Conservation (phyloP, 1,284 basidiomycete species). For the Porogramme epimiltina region DNA sequence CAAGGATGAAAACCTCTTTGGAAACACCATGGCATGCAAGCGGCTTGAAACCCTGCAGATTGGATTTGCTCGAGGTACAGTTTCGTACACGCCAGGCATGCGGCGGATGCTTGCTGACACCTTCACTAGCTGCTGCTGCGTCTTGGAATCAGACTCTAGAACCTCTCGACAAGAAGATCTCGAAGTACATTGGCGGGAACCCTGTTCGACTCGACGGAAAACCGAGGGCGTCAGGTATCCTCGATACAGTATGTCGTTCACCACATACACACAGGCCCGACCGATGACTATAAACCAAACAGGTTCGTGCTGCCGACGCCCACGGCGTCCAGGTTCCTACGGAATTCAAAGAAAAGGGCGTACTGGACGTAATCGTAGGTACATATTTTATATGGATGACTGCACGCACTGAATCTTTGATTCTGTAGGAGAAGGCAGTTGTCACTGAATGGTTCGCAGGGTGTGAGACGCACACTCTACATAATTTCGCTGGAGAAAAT, state of each 20-base stretch:
- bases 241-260: conserved; percentile 63
- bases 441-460: conserved; percentile 78
- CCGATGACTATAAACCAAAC: background rate
- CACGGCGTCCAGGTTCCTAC: conserved; percentile 71
- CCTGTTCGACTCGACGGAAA: conserved; percentile 76
- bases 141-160: conserved; percentile 69
- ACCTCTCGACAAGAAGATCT: conserved; percentile 63
- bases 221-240: conserved; percentile 77
- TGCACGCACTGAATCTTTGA: too few relatives aligned
- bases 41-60: conserved; percentile 62
- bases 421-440: conserved; percentile 77
- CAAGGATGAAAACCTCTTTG: conserved; percentile 74
- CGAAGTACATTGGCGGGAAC: conserved; percentile 71
- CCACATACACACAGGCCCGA: background rate
- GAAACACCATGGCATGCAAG: conserved; percentile 69
- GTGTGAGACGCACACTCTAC: conserved; percentile 30
- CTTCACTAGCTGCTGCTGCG: conserved; percentile 57
- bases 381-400: too few relatives aligned
- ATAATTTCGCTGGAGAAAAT: background rate
- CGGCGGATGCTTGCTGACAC: background rate
- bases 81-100: background rate
- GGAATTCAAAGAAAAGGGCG: conserved; percentile 65
- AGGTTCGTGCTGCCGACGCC: conserved; percentile 70
- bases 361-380: conserved; percentile 62
- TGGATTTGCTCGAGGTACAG: conserved; percentile 58